Conservation (phyloP, 257 asterid genomes). For the Solanum etuberosum region DNA sequence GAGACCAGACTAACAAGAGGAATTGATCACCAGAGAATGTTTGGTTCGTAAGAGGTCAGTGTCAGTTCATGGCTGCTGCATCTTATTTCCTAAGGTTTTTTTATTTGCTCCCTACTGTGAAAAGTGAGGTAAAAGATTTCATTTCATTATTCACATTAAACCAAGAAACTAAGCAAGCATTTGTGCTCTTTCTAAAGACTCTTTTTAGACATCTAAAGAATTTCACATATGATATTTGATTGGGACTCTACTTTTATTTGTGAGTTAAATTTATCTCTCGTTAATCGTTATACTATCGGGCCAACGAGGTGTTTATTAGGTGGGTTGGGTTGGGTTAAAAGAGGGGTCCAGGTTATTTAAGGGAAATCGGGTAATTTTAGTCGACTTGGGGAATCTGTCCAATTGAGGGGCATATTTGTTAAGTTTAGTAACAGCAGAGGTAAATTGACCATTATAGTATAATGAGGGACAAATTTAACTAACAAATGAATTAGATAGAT, state of each 20-base stretch:
- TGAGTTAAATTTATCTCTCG: not conserved
- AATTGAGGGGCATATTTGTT: not conserved
- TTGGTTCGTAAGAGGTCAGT: not conserved
- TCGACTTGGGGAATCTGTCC: not conserved
- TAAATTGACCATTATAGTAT: not conserved
- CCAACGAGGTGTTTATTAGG: not conserved
- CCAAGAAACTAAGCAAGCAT: not conserved
- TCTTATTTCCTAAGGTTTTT: not conserved
- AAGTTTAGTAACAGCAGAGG: not conserved
- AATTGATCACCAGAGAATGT: not conserved
- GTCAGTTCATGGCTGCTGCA: not conserved
- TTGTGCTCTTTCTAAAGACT: not conserved
- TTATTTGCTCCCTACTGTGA: not conserved
- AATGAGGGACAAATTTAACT: not conserved
- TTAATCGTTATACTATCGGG: not conserved
- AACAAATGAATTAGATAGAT: not conserved
- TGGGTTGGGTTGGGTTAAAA: not conserved
- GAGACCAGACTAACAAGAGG: not conserved
- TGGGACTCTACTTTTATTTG: not conserved
- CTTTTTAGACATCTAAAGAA: not conserved
- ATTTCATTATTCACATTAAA: not conserved
- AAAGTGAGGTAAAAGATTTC: not conserved
- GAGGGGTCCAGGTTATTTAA: not conserved
- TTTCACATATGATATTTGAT: not conserved
- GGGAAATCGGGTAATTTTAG: not conserved